Evolutionary conservation across 116 monocot genomes (phyloP), one percentile per base, ranked within the genome.

Genomic region (Papilionanthe hybrid): DNA sequence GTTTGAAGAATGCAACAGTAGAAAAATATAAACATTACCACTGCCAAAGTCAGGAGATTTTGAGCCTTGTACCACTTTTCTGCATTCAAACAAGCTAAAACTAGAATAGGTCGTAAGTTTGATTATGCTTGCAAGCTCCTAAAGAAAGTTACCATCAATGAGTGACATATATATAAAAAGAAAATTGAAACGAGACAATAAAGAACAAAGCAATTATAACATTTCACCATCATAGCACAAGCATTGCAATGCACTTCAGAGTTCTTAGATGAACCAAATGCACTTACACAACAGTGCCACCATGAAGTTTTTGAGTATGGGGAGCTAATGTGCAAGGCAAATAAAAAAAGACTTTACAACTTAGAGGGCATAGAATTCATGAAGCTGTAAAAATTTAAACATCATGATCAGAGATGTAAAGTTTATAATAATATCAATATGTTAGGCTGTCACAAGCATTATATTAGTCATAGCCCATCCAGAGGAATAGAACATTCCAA

Each of bases 101-200:
- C 93, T 93, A 11, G 99, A 92, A 77, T 93, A 95, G 12, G 88
- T 89, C 73, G 91, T 88, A 69, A 99, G 91, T 82, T 95, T 99
- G 81, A 99, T 99, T 50, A 99, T 91, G 66, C 88, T 90, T 57
- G 99, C 99, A 85, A 99, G 91, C 86, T 99, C 99, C 99, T 99
- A 84, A 44, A 90, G 57, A 73, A 55, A 55, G 20, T 45, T 11
- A 32, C 30, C 58, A 37, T 81, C 1, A 37, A 19, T 18, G 73
- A 49, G 49, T 49, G 18, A n/a, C 44, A 42, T 25, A 42, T 48
- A 75, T 42, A 73, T 69, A 69, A 43, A 5, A 27, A 75, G 44
- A 75, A 27, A 75, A 44, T 19, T 44, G 42, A 41, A 44, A 75
- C 48, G 10, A 43, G 9, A 44, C 22, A 42, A 73, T 43, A 9